Evolutionary conservation across 139 green algal species (phyloP), one percentile per base, ranked within the genome.

Genomic region (Tetraselmis chui): DNA sequence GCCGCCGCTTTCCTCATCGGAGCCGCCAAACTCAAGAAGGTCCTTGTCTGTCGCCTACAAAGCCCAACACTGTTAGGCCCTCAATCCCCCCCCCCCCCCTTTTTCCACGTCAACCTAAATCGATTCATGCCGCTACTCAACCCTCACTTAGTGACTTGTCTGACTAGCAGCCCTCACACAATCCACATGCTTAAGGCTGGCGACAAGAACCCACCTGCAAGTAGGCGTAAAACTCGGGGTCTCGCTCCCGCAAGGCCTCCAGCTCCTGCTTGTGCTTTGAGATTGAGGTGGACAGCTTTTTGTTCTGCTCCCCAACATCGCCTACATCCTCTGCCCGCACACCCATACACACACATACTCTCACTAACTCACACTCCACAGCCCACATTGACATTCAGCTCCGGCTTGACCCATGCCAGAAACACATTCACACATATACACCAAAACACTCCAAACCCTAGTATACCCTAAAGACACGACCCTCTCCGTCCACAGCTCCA

Each of bases 211-310:
- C 0, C 81, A 87, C 80, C 83, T 82, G 31, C 31, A 95, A 85
- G 79, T 95, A 97, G 23, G 91, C 86, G 83, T 96, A 99, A 87
- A 99, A 99, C 86, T 98, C 96, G 11, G 96, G 96, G 85, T 99
- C 96, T 84, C 89, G 88, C 86, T 92, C 45, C 85, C 83, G 88
- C 32, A 99, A 88, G 1, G 89, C 87, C 79, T 97, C 93, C 32
- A 99, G 90, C 88, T 98, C 81, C 28, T 89, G 83, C 82, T 92
- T 92, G 85, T 95, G 92, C 27, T 59, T 76, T 2, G 26, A 31
- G 23, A 86, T 76, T 23, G 87, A 81, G 26, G n/a, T 76, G 59
- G 18, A 67, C 67, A 87, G 74, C 59, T 78, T 80, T 23, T 82
- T 59, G 59, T 86, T 89, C 59, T 88, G 24, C 26, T 76, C 59